Percentiles rank a stretch among this genome's conserved stretches.
These are phyloP conservation scores for Podospora pseudopauciseta DNA, from an alignment of 495 filamentous ascomycete species.

Conservation along the genomic window DNA sequence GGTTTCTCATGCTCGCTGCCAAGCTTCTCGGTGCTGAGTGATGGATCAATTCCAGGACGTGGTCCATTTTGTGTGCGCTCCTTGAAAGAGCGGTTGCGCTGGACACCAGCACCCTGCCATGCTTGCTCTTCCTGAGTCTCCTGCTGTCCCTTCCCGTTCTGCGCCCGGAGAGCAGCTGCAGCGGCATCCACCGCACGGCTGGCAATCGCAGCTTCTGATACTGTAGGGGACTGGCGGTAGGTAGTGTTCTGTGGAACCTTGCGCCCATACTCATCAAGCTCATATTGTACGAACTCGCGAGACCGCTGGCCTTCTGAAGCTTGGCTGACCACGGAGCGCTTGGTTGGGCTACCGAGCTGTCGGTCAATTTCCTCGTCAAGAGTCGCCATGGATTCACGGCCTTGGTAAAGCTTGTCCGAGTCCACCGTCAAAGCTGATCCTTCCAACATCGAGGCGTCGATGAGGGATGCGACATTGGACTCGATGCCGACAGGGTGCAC, in stretches of 20 bases:
- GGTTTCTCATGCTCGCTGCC: conserved; percentile 52
- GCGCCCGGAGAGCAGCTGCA: conserved; percentile 42
- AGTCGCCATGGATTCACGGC: conserved; percentile 38
- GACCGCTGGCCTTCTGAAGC: conserved; percentile 19
- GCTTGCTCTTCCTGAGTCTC: conserved; percentile 29
- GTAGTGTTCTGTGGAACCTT: conserved; percentile 42
- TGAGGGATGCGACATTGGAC: conserved; percentile 81
- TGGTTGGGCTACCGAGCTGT: conserved; percentile 26
- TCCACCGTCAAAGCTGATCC: conserved; percentile 63
- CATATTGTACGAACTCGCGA: conserved; percentile 42
- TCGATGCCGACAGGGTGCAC: conserved; percentile 72
- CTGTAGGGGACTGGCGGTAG: conserved; percentile 45
- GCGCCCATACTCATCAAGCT: conserved; percentile 52
- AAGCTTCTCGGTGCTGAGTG: conserved; percentile 70
- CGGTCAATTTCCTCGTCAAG: conserved; percentile 24
- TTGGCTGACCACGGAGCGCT: conserved; percentile 35
- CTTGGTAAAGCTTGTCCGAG: conserved; percentile 39
- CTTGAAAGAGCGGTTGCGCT: conserved; percentile 53
- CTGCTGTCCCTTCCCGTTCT: conserved; percentile 35
- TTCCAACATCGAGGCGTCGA: conserved; percentile 79
- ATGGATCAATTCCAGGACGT: conserved; percentile 55
- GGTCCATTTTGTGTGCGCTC: conserved; percentile 49
- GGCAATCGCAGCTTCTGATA: conserved; percentile 50
- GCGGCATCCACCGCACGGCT: conserved; percentile 50
- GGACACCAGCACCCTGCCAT: conserved; percentile 36